Evolutionary conservation across 2,329 filamentous ascomycete genomes (phyloP).

Genomic region (Cladosporium halotolerans): DNA sequence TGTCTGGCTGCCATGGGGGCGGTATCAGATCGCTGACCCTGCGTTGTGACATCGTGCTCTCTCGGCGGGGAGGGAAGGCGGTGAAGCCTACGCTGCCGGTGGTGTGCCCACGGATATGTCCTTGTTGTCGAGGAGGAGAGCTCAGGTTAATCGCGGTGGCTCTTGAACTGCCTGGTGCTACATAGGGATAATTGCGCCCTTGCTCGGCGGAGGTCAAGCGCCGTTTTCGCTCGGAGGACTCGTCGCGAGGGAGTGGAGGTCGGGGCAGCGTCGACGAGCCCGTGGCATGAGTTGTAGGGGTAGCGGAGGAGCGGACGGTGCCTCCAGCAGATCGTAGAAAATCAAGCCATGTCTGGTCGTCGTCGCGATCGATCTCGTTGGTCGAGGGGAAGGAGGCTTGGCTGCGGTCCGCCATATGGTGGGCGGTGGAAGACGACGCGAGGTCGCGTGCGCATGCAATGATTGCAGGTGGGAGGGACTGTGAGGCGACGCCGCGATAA

Average conservation of each 20-base stretch:
- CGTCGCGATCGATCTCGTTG: neutral
- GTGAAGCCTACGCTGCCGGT: conserved; percentile 5
- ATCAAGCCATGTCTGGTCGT: conserved; percentile 21
- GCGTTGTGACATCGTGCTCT: conserved; percentile 1
- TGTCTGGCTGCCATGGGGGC: conserved; percentile 83
- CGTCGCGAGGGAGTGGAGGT: neutral
- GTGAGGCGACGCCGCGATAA: no score
- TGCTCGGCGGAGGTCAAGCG: conserved; percentile 22
- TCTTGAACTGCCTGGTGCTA: conserved; percentile 7
- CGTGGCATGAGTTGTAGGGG: neutral
- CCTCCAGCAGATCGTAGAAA: conserved; percentile 22
- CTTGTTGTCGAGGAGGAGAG: conserved; percentile 13
- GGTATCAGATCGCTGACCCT: conserved; percentile 46
- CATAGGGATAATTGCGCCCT: conserved; percentile 20
- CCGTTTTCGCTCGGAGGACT: conserved; percentile 22
- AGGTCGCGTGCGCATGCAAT: conserved; percentile 10
- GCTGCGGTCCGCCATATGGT: conserved; percentile 2
- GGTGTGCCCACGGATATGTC: neutral
- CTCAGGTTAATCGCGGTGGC: conserved; percentile 22
- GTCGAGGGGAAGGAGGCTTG: neutral
- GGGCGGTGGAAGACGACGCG: neutral
- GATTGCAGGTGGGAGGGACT: no score
- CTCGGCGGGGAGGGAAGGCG: neutral
- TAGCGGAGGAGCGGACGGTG: conserved; percentile 12
- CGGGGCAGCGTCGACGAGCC: neutral